Conservation (phyloP, 306 rosid species). For the Prunus mume region DNA sequence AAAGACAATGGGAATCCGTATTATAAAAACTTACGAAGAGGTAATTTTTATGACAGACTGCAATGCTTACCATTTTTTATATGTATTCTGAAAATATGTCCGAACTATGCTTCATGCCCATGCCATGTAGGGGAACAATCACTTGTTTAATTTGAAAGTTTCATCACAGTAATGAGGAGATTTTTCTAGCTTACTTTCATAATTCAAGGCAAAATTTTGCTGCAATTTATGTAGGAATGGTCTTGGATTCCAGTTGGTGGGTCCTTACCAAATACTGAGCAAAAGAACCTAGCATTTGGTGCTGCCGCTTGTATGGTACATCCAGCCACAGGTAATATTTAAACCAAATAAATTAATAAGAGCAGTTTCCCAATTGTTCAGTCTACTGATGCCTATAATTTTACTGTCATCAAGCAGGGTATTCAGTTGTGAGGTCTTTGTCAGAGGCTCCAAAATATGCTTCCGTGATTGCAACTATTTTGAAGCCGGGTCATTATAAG, state of each 20-base stretch:
- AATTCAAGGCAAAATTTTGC: constrained; percentile 12
- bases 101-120: neutral
- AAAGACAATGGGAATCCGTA: constrained; percentile 80
- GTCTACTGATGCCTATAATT: constrained; percentile 11
- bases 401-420: constrained; percentile 50
- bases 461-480: constrained; percentile 71
- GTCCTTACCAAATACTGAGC: constrained; percentile 92
- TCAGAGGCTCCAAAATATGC: constrained; percentile 98
- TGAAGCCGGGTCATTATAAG: constrained; percentile 52
- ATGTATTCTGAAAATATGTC: neutral
- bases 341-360: neutral
- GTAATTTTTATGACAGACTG: constrained; percentile 35
- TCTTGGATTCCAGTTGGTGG: constrained; percentile 99
- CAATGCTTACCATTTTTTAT: constrained; percentile 5
- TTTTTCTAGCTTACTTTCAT: neutral
- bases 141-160: neutral
- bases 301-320: constrained; percentile 99
- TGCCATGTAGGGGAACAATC: neutral
- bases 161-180: neutral
- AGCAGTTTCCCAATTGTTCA: constrained; percentile 13
- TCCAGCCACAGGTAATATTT: constrained; percentile 82
- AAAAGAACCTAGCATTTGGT: constrained; percentile 95
- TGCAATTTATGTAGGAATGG: constrained; percentile 67
- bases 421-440: constrained; percentile 96
- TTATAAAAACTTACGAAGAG: constrained; percentile 81